Evolutionary conservation across 805 yeast genomes (phyloP), one percentile per base, ranked within the genome.

Genomic region (Pichia scutulata): DNA sequence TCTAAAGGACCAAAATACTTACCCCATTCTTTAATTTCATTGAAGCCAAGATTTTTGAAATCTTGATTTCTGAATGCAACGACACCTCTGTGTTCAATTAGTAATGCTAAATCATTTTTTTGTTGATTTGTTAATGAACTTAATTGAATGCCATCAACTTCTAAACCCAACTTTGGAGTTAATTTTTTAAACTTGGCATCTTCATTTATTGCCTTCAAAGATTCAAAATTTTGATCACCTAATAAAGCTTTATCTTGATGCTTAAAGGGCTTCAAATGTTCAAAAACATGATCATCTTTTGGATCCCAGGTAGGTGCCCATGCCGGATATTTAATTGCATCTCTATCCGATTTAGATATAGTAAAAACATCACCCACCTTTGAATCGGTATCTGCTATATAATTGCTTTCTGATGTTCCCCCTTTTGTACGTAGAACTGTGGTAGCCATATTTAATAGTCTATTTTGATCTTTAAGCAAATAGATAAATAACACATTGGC

Each of bases 131-230:
- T 63, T 53, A 84, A 72, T 40, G 71, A 63, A 19, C 84, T 76
- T 48, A 84, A 68, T 59, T 82, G 88, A 43, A 84, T 60, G 37
- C 84, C 84, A 7, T 65, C 67, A 40, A 86, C 68, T 56, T 81
- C 87, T 19, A 82, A 71, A 23, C 93, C 95, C 45, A 86, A 70
- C 59, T 77, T n/a, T 33, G 93, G 92, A 2, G 87, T 78, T 28
- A 86, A 63, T 54, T 74, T 75, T 45, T 62, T 61, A 23, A 63
- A 53, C 24, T 58, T 60, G 22, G 65, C 62, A 30, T 63, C 51
- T 50, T 53, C 52, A 2, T 52, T 57, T 1, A 33, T 33, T 16
- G 59, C 58, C 47, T 82, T 74, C 51, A 84, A 70, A 57, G 73
- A 75, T 23, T 74, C 71, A 48, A 80, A 72, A 2, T 65, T 53